These are phyloP conservation scores for Fraxinus nigra DNA, from an alignment of 305 asterid species.

Conservation along the genomic window DNA sequence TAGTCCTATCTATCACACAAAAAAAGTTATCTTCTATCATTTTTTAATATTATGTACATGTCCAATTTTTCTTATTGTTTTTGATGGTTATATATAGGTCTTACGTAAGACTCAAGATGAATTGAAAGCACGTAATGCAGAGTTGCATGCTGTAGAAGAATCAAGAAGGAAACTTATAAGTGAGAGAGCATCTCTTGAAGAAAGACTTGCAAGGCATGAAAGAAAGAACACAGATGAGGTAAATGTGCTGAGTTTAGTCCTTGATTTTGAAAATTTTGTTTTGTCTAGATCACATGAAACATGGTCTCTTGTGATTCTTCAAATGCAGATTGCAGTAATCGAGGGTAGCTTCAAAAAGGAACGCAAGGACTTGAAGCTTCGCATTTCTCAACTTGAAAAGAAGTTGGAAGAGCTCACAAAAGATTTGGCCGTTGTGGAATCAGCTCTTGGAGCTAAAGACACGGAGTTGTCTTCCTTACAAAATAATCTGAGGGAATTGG, in stretches of 20 bases:
- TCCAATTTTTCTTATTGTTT: not conserved
- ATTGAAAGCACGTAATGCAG: slow-evolving; percentile 57
- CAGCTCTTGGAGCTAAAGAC: slow-evolving; percentile 61
- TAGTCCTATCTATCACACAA: not conserved
- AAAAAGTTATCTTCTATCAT: not conserved
- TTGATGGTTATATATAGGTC: slow-evolving; percentile 42
- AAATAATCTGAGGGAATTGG: slow-evolving; percentile 80
- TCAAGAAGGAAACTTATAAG: slow-evolving; percentile 59
- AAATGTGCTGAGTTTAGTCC: slow-evolving; percentile 1
- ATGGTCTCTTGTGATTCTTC: slow-evolving; percentile 16
- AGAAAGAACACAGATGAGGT: slow-evolving; percentile 68
- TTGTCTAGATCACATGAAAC: slow-evolving; percentile 12
- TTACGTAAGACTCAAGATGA: slow-evolving; percentile 76
- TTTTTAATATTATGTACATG: not conserved
- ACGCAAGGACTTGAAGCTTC: slow-evolving; percentile 50
- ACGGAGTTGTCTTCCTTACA: slow-evolving; percentile 55
- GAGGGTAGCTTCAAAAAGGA: slow-evolving; percentile 69
- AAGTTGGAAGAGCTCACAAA: slow-evolving; percentile 58
- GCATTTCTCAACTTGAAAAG: slow-evolving; percentile 70
- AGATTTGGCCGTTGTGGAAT: slow-evolving; percentile 49
- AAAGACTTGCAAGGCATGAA: slow-evolving; percentile 59
- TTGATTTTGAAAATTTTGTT: slow-evolving; percentile 18
- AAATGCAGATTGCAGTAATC: slow-evolving; percentile 50
- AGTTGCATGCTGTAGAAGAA: slow-evolving; percentile 71
- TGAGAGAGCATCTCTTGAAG: slow-evolving; percentile 68